Base-by-base conservation (phyloP, 441 rosid genomes). In the Capsella rubella region DNA sequence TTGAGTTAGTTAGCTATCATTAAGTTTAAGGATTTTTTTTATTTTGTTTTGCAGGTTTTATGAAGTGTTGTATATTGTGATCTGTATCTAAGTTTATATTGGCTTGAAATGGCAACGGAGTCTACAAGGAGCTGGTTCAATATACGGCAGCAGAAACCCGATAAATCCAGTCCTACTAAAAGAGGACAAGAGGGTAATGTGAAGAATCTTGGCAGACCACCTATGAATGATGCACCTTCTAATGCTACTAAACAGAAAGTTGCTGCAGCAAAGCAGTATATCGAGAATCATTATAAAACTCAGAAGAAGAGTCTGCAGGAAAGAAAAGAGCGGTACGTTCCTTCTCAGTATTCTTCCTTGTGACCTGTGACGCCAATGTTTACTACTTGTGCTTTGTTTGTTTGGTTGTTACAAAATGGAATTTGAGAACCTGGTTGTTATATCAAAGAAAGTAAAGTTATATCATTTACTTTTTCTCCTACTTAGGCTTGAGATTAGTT, bases 221-320 rank as follows among this genome's bases (percentile, higher is more conserved):
- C 82, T 8, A 58, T 67, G 51, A 80, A 76, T 46, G 84, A 74
- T 50, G 83, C 69, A n/a, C 85, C 80, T 16, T 84, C 84, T 40
- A 82, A 70, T 71, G 83, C 78, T 46, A 84, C 87, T 1, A 82
- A 80, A 14, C 84, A 76, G 80, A 84, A 62, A 71, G 87, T 78
- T 67, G 87, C 84, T 27, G 87, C 85, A 1, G 85, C 87, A 2
- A 84, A 84, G 80, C 84, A 80, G 49, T 82, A 73, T 59, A 84
- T 84, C 2, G 87, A 84, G 80, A 84, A 82, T 65, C 87, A 84
- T 69, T 84, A 84, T 59, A 84, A 84, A 55, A 42, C 34, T 53
- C 84, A 84, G 63, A 75, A 75, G 80, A 84, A 84, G 80, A 82
- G 69, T 73, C 52, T 84, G 11, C 84, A 84, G 64, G 87, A 80